Percentiles rank a stretch among this genome's conserved stretches.
These are phyloP conservation scores for Zymoseptoria tritici DNA, from an alignment of 2,329 filamentous ascomycete species.

Conservation along the genomic window DNA sequence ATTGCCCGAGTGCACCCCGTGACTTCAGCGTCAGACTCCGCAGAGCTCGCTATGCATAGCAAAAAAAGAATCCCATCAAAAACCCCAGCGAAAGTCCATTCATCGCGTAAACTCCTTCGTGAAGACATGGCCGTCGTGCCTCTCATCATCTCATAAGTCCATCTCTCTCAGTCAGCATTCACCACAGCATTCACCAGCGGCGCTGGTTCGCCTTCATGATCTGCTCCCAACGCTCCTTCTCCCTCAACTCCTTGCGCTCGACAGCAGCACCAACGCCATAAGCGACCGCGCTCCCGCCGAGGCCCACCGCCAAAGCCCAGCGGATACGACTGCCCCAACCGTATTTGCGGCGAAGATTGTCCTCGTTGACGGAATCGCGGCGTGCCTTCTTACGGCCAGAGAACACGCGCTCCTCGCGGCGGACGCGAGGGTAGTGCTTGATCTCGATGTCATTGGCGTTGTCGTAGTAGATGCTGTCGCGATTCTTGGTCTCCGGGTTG, in stretches of 20 bases:
- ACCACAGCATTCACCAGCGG: background rate
- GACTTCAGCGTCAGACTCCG: background rate
- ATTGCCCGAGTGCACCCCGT: background rate
- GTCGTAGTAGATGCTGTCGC: slow-evolving; percentile 26
- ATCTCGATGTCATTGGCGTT: slow-evolving; percentile 28
- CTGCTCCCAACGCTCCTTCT: slow-evolving; percentile 19
- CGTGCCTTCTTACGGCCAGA: slow-evolving; percentile 32
- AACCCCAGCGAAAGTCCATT: background rate
- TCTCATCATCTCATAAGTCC: background rate
- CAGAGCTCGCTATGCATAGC: background rate
- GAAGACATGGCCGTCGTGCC: background rate
- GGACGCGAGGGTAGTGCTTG: slow-evolving; percentile 39
- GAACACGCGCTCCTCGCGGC: slow-evolving; percentile 43
- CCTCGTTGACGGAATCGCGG: slow-evolving; percentile 1
- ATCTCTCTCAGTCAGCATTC: background rate
- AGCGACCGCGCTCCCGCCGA: slow-evolving; percentile 47
- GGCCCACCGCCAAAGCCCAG: slow-evolving; percentile 47
- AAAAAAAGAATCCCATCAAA: background rate
- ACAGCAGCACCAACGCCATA: slow-evolving; percentile 54
- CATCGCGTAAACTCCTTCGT: background rate
- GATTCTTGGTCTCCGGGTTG: slow-evolving; percentile 41
- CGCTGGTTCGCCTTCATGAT: slow-evolving; percentile 1
- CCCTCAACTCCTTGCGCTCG: slow-evolving; percentile 33
- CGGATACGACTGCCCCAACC: slow-evolving; percentile 14
- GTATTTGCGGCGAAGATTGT: slow-evolving; percentile 25